Conservation (phyloP, 805 yeast genomes). For the Myxozyma nipponensis region DNA sequence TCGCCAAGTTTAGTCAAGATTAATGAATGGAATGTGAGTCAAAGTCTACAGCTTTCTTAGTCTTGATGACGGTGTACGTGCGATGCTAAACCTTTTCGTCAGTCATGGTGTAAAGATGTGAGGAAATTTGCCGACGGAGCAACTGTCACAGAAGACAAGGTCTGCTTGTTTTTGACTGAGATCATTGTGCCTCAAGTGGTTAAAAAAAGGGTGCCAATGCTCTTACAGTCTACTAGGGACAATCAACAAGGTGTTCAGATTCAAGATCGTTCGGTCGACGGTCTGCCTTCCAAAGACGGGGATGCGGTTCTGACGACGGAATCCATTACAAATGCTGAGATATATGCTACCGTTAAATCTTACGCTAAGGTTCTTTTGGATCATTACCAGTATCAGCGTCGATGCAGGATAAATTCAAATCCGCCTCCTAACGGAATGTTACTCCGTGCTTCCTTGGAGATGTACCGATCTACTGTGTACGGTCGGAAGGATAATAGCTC, state of each 20-base stretch:
- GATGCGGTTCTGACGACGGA: not conserved
- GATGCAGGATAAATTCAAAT: constrained; percentile 13
- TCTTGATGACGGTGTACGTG: not conserved
- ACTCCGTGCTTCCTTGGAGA: constrained; percentile 11
- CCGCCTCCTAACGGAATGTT: constrained; percentile 19
- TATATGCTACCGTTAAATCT: constrained; percentile 6
- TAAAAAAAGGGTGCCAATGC: not conserved
- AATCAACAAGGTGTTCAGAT: constrained; percentile 2
- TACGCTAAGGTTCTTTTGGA: constrained; percentile 16
- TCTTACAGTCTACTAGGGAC: constrained; percentile 5
- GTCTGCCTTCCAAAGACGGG: not conserved
- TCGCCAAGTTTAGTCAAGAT: constrained; percentile 10
- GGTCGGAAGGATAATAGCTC: not conserved
- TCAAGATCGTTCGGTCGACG: not conserved
- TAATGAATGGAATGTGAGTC: constrained; percentile 24
- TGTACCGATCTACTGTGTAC: constrained; percentile 11
- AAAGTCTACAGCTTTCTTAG: not conserved
- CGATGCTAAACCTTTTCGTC: not conserved
- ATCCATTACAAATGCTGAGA: constrained; percentile 12
- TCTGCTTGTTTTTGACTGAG: constrained; percentile 22
- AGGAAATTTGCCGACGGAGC: constrained; percentile 22
- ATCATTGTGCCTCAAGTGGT: constrained; percentile 8
- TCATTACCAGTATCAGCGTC: constrained; percentile 20
- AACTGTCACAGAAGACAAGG: constrained; percentile 18
- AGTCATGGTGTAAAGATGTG: constrained; percentile 28